Percentiles rank a stretch among this genome's conserved stretches.
phyloP scores from a whole-genome alignment of 2,329 filamentous ascomycete species.

The Fonsecaea nubica region DNA sequence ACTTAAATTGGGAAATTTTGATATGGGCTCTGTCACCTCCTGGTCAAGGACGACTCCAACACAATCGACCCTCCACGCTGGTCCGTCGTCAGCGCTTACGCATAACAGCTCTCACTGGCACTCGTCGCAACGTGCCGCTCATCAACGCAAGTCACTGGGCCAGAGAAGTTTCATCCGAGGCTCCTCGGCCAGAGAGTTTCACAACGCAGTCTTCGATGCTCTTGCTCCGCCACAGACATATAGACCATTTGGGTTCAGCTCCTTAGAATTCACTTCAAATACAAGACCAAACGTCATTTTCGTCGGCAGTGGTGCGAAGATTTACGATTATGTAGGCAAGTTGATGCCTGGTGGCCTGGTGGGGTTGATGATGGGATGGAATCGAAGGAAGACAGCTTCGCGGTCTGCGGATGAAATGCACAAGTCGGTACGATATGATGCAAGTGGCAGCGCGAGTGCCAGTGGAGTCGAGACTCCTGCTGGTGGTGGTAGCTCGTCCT shows the following conservation, averaged over 20 bases:
- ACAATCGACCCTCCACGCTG: constrained; percentile 17
- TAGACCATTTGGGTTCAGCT: constrained; percentile 51
- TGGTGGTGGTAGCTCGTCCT: neutral
- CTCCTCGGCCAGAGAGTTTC: constrained; percentile 76
- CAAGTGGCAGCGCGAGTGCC: constrained; percentile 9
- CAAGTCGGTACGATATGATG: constrained; percentile 7
- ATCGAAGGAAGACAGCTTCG: constrained; percentile 14
- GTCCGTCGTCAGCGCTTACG: constrained; percentile 30
- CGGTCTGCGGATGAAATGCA: constrained; percentile 2
- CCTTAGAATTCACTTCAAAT: constrained; percentile 49
- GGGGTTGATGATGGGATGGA: constrained; percentile 85
- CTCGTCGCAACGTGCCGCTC: constrained; percentile 42
- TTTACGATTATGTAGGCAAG: constrained; percentile 84
- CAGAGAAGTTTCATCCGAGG: constrained; percentile 59
- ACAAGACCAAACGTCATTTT: constrained; percentile 67
- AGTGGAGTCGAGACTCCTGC: neutral
- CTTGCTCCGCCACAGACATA: constrained; percentile 62
- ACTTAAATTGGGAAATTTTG: constrained; percentile 89
- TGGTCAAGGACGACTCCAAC: constrained; percentile 41
- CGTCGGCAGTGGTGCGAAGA: constrained; percentile 80
- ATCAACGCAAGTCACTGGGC: constrained; percentile 41
- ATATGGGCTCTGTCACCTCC: constrained; percentile 70
- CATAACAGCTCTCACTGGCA: constrained; percentile 37
- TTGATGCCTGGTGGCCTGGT: constrained; percentile 79
- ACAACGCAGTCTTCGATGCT: constrained; percentile 89